phyloP scores from a whole-genome alignment of 768 basidiomycete species.

The Mycena amicta region DNA sequence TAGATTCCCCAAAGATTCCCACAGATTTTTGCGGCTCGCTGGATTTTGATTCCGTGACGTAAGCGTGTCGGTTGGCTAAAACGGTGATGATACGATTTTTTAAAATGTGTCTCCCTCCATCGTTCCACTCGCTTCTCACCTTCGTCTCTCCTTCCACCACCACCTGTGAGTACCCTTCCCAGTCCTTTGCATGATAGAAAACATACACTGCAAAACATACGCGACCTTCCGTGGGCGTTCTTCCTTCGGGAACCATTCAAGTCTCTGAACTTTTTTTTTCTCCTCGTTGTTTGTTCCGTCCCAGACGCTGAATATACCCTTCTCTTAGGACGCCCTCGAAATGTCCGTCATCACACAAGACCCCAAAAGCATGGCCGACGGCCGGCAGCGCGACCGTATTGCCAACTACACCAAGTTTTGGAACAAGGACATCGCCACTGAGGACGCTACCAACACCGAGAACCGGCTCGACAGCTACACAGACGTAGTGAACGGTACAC shows the following conservation, averaged over 20 bases:
- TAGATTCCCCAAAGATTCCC: too few relatives aligned
- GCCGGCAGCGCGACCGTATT: slow-evolving; percentile 21
- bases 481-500: slow-evolving; percentile 89
- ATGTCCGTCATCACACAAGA: slow-evolving; percentile 12
- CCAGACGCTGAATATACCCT: neutral
- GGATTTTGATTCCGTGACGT: too few relatives aligned
- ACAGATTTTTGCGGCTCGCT: too few relatives aligned
- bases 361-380: slow-evolving; percentile 15
- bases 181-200: slow-evolving; percentile 40
- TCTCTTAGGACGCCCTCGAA: neutral
- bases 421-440: slow-evolving; percentile 78
- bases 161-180: slow-evolving; percentile 32
- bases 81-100: slow-evolving; percentile 2
- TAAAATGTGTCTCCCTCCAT: slow-evolving; percentile 6
- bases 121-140: slow-evolving; percentile 5
- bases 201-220: slow-evolving; percentile 39
- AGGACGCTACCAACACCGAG: slow-evolving; percentile 64
- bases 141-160: slow-evolving; percentile 5
- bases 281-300: neutral
- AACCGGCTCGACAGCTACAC: slow-evolving; percentile 82
- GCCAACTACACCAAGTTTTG: slow-evolving; percentile 87
- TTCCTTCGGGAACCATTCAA: slow-evolving; percentile 83
- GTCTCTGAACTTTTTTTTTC: slow-evolving; percentile 56
- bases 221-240: slow-evolving; percentile 63
- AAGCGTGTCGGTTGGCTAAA: neutral